Base-by-base conservation (phyloP, 2,329 filamentous ascomycete species). In the Fusarium mangiferae region DNA sequence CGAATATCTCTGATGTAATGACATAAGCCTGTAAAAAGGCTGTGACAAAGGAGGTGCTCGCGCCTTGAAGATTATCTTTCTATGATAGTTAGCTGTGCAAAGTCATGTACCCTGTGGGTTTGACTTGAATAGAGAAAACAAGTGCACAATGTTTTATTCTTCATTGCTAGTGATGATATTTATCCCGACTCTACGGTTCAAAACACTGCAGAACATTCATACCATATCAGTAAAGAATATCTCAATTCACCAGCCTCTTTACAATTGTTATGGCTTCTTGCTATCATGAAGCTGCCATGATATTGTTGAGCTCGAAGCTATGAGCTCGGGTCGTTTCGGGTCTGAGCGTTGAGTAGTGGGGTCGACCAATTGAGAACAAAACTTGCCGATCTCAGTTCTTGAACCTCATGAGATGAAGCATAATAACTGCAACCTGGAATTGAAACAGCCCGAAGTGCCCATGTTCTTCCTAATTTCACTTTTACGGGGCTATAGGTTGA, bases 41-140 rank as follows among this genome's bases (percentile, higher is more conserved):
- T 61, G 64, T 58, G 51, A 58, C 24, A 61, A 26, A 48, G 30
- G 65, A 70, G 57, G 56, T 60, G 59, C 54, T 62, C 60, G 55
- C 54, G 58, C 64, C 69, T 45, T 73, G 62, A 61, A 60, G 70
- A 56, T 68, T 64, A 60, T 59, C 46, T 62, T 68, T 59, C 62
- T 62, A 72, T 62, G 58, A 59, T 67, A 55, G 59, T 54, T 20
- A 28, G 49, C 30, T 76, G 48, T 73, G 68, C 60, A 72, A 66
- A 69, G 62, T 61, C 58, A 51, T 51, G 60, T 49, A 44, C 54
- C 62, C 55, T 62, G 51, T 66, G 66, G 64, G 57, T 42, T 55
- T 62, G 45, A 57, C 49, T 68, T 46, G 60, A 74, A 76, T 76
- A 77, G 72, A 77, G 57, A 36, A 62, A 67, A 63, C n/a, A 67